Percentiles rank a stretch among this genome's conserved stretches.
phyloP scores from a whole-genome alignment of 2,329 filamentous ascomycete genomes.

The Emericellopsis cladophorae region DNA sequence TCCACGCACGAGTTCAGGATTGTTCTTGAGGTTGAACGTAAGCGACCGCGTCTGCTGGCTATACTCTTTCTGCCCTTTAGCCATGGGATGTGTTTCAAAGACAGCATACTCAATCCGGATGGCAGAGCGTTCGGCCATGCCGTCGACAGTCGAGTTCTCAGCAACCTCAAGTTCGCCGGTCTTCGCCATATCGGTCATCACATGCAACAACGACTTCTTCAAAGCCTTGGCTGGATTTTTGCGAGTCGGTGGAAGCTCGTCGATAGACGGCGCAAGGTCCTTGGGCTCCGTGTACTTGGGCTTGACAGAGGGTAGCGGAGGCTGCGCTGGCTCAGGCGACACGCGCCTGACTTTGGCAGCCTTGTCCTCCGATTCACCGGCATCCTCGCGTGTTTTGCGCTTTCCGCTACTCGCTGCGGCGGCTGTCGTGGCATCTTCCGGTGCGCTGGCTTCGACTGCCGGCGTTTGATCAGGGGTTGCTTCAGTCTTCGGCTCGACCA shows the following conservation, averaged over 20 bases:
- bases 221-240: conserved; percentile 59
- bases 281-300: conserved; percentile 33
- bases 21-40: conserved; percentile 79
- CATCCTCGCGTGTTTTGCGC: conserved; percentile 44
- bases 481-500: conserved; percentile 32
- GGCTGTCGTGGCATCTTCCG: conserved; percentile 21
- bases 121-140: conserved; percentile 56
- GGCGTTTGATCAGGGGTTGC: conserved; percentile 10
- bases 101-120: conserved; percentile 69
- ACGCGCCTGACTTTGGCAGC: conserved; percentile 37
- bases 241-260: conserved; percentile 48
- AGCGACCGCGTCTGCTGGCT: conserved; percentile 60
- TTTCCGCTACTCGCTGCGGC: conserved; percentile 25
- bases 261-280: conserved; percentile 36
- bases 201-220: conserved; percentile 53
- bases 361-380: conserved; percentile 37
- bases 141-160: conserved; percentile 49
- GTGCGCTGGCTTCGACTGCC: conserved; percentile 28
- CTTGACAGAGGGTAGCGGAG: conserved; percentile 3
- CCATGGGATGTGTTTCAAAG: conserved; percentile 36
- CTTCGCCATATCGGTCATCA: conserved; percentile 56
- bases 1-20: conserved; percentile 62
- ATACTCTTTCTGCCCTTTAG: conserved; percentile 34
- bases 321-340: conserved; percentile 29
- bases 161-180: conserved; percentile 49